Base-by-base conservation (phyloP, 768 basidiomycete species). In the Tephrocybe sp. region DNA sequence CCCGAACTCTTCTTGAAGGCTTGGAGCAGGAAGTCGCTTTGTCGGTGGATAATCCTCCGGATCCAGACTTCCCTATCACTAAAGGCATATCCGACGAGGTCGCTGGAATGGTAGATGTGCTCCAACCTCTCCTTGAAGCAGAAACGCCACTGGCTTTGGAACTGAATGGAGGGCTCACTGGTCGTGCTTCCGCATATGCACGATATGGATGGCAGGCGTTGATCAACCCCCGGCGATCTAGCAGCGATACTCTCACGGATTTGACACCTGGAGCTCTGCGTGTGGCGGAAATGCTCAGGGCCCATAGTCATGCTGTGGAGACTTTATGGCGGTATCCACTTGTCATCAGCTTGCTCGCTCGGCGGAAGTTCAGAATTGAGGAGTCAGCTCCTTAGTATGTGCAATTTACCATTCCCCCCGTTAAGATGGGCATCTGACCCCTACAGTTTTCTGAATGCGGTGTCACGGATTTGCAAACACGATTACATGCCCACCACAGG, bases 301-400 rank as follows among this genome's bases (percentile, higher is more conserved):
- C 68, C 31, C 62, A 65, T 15, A 69, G 73, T 56, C 67, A 74
- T 39, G 78, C 83, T 51, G 76, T 91, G 39, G 73, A 75, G 34
- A 71, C 73, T 34, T 71, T 91, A 15, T 91, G 89, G 89, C 69
- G 69, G 52, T 85, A 89, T 57, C 78, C 82, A 16, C 73, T 76
- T 3, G 82, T 89, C 19, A 73, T 73, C 57, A 68, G 74, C 49
- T 68, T 88, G 24, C 42, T 87, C 46, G 68, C 76, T 42, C 66
- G 73, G 31, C 77, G 83, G 39, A 82, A 78, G 58, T 66, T 90
- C 56, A 74, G 77, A 45, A 69, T 91, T 8, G 85, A 89, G 52
- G 89, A 91, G 59, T 86, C 84, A 6, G 84, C 84, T 4, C 70
- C 81, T 21, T 89, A 85, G 89, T 91, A 63, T 61, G 86, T 67